Conservation (phyloP, 2,329 filamentous ascomycete species). For the Penicillium frequentans region DNA sequence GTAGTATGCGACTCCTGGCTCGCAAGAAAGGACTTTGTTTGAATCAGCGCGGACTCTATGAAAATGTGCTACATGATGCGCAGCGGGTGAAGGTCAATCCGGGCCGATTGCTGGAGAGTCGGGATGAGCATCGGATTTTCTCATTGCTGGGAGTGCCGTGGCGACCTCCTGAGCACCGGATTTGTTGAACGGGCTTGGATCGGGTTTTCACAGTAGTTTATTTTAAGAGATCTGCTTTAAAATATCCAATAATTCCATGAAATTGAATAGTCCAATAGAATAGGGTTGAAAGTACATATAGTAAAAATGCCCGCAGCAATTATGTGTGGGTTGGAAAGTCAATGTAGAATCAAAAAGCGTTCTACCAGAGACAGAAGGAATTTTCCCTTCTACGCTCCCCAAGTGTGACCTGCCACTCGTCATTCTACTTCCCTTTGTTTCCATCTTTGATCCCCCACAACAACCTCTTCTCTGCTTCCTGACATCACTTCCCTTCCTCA, state of each 20-base stretch:
- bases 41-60: constrained; percentile 80
- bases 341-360: background rate
- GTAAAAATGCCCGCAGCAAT: background rate
- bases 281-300: background rate
- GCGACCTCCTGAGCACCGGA: constrained; percentile 73
- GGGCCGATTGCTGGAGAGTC: constrained; percentile 71
- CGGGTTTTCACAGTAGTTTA: background rate
- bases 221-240: background rate
- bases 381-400: background rate
- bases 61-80: constrained; percentile 64
- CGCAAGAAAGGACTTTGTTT: constrained; percentile 78
- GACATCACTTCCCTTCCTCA: constrained; percentile 5
- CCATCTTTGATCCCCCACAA: background rate
- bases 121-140: constrained; percentile 77
- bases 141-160: constrained; percentile 79
- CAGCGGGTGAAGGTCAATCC: constrained; percentile 60
- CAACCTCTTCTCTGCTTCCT: background rate
- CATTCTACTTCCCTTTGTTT: background rate
- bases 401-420: constrained; percentile 1
- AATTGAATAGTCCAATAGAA: background rate
- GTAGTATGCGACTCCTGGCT: constrained; percentile 77
- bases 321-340: background rate
- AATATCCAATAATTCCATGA: background rate
- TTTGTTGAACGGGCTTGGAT: constrained; percentile 55
- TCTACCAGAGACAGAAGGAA: background rate